Percentiles rank a stretch among this genome's conserved stretches.
phyloP scores from a whole-genome alignment of 1,284 basidiomycete species.

The Boletus calvinii region DNA sequence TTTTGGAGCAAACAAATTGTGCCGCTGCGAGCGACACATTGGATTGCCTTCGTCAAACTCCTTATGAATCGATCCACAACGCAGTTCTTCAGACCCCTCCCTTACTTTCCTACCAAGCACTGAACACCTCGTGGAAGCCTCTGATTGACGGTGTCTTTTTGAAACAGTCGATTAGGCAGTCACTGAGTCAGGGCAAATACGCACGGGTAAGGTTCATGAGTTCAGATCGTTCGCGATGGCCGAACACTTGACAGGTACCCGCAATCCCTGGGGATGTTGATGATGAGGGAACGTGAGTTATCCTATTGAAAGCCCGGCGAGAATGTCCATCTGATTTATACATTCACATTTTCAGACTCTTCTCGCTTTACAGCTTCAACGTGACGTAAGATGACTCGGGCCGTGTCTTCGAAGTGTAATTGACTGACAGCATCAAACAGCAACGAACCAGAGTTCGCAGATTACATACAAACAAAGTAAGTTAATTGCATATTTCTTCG shows the following conservation, averaged over 20 bases:
- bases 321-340: not conserved
- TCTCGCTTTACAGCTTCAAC: slow-evolving; percentile 15
- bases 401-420: not conserved
- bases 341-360: slow-evolving; percentile 3
- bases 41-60: slow-evolving; percentile 39
- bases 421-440: not conserved
- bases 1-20: slow-evolving; percentile 37
- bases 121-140: slow-evolving; percentile 12
- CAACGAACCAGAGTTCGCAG: slow-evolving; percentile 11
- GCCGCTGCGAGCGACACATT: slow-evolving; percentile 35
- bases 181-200: slow-evolving; percentile 3
- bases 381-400: slow-evolving; percentile 4
- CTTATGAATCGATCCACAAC: slow-evolving; percentile 16
- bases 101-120: slow-evolving; percentile 13
- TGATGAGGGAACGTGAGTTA: slow-evolving; percentile 32
- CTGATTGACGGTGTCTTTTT: not conserved
- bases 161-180: not conserved
- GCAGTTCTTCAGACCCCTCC: slow-evolving; percentile 5
- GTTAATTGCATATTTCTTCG: not conserved
- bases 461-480: slow-evolving; percentile 15
- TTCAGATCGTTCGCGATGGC: not conserved
- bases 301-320: not conserved
- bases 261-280: slow-evolving; percentile 27
- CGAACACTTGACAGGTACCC: slow-evolving; percentile 22
- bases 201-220: slow-evolving; percentile 6